Base-by-base conservation (phyloP, 176 grass and related monocot genomes). In the Hyparrhenia diplandra region DNA sequence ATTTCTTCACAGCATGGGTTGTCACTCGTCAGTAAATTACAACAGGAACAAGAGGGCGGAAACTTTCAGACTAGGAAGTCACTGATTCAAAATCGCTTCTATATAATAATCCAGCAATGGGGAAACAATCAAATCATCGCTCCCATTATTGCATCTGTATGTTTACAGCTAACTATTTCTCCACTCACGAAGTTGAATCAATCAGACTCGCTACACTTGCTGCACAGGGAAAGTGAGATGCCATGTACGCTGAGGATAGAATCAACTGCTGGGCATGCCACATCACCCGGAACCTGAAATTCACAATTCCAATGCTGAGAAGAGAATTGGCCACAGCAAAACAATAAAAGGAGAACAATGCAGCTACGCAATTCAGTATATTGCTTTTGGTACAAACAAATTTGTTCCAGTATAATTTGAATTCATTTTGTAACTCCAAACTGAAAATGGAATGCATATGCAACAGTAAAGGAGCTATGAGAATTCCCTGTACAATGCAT, bases 271-370 rank as follows among this genome's bases (percentile, higher is more conserved):
- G 21, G 21, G 14, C 69, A 31, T 67, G 30, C 39, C 34, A 39
- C 29, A 25, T 88, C 76, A 80, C 69, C 87, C 75, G 29, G 75
- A 80, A 63, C 87, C 87, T 88, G 81, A 60, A 74, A 84, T 24
- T 23, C 16, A 59, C 32, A 59, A 78, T 35, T 4, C 47, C 46
- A 67, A 31, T 13, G 45, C 11, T 83, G n/a, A 88, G 86, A 83
- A 17, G 36, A 74, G 28, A 67, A 39, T 3, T 68, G 5, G 2
- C 9, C 40, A 18, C 8, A 61, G 29, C 0, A 18, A 58, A 74
- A 71, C 36, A 85, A 39, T 16, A 7, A 21, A 78, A n/a, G 10
- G 63, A 37, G 35, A 24, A 49, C 30, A 31, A 61, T 37, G 31
- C 13, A 37, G 29, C 34, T 24, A 41, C 16, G 32, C 2, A 10